These are phyloP conservation scores for Aureobasidium sp. DNA, from an alignment of 2,329 filamentous ascomycete genomes.

Conservation along the genomic window DNA sequence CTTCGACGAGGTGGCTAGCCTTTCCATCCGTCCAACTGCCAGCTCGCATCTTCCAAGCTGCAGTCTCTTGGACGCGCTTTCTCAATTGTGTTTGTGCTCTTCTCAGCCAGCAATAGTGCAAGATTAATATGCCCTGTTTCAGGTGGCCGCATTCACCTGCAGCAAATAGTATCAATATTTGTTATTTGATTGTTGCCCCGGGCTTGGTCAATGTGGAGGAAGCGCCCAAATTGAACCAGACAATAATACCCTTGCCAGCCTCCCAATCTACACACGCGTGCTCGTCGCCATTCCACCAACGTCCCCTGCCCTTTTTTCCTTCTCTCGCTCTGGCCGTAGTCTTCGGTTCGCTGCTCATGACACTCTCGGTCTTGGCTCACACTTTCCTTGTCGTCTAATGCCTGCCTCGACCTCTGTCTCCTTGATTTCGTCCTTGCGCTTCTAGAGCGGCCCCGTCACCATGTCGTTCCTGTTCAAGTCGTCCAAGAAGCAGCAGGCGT, in stretches of 20 bases:
- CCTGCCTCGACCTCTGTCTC: conserved; percentile 2
- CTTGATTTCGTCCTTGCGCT: background rate
- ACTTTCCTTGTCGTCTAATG: conserved; percentile 5
- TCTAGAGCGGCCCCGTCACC: conserved; percentile 12
- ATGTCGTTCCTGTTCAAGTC: conserved; percentile 51
- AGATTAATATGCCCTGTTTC: background rate
- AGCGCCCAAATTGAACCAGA: conserved; percentile 10
- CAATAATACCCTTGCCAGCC: conserved; percentile 5
- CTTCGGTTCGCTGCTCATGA: conserved; percentile 13
- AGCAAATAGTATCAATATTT: background rate
- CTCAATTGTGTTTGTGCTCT: too few relatives aligned
- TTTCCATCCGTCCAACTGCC: conserved; percentile 4
- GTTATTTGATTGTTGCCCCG: background rate
- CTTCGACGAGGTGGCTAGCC: conserved; percentile 5
- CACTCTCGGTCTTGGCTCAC: background rate
- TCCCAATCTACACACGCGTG: conserved; percentile 11
- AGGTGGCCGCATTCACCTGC: background rate
- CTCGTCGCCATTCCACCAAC: conserved; percentile 14
- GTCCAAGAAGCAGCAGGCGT: conserved; percentile 32
- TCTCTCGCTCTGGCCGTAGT: background rate
- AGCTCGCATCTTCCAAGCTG: background rate
- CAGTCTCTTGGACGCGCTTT: background rate
- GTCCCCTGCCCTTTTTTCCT: conserved; percentile 7
- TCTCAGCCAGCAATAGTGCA: too few relatives aligned
- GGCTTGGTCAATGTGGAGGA: conserved; percentile 7